Base-by-base conservation (phyloP, 2,329 filamentous ascomycete genomes). In the Fusarium albosuccineum region DNA sequence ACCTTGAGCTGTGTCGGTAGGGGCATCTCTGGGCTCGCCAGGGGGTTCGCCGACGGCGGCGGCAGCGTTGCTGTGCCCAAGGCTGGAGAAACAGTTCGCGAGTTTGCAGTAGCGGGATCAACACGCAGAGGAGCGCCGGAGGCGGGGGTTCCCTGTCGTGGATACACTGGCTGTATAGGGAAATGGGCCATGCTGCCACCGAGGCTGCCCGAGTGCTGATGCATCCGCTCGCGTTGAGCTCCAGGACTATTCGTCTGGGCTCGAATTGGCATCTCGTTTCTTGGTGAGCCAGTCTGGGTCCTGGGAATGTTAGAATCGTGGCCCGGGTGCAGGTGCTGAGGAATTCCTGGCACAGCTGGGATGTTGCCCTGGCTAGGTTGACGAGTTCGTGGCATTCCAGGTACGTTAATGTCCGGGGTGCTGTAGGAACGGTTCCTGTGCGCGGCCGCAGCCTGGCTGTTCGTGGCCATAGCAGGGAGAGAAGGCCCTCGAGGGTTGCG, bases 341-440 rank as follows among this genome's bases (percentile, higher is more conserved):
- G 92, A 52, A 94, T 94, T 6, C 92, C 91, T 8, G 92, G 92
- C 11, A 94, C 91, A 10, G 87, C 88, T 6, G 92, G 92, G 6
- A 93, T 86, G 62, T 81, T 76, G 70, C 77, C 82, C 79, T 79
- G 83, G 76, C 82, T 85, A 76, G 79, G 83, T 78, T 87, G 86
- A 67, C 84, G 82, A 54, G 82, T 83, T 66, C 89, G 84, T 74
- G 85, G 83, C 49, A 85, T 85, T 66, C 86, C 85, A 54, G 89
- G 87, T 54, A 87, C 90, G 68, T 97, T 93, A 71, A 97, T 97
- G 77, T 98, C 94, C 8, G 96, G 95, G 66, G 94, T 97, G 81
- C 95, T 98, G 74, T 97, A 97, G 37, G 94, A 97, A 67, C 96
- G 88, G 80, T 92, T 91, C 69, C 94, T 87, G 74, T 91, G 89